These are phyloP conservation scores for Debaryomyces maramus DNA, from an alignment of 805 yeast species.

Conservation along the genomic window DNA sequence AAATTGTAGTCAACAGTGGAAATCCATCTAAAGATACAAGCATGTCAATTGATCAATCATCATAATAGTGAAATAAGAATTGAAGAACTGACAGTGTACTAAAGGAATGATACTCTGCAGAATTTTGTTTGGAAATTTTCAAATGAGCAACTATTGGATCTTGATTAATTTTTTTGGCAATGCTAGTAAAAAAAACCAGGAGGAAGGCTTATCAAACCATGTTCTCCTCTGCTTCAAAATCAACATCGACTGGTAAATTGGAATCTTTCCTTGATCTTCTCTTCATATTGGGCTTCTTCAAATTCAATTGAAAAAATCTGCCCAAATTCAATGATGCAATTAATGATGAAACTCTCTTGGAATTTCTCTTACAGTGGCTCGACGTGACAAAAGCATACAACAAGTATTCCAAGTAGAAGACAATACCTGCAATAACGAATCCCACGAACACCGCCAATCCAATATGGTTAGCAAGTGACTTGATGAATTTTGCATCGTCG, in stretches of 20 bases:
- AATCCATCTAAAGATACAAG: no score
- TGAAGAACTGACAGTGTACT: no score
- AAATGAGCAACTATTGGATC: no score
- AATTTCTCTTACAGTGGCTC: constrained; percentile 25
- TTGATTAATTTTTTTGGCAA: no score
- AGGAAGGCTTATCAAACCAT: no score
- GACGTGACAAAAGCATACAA: constrained; percentile 38
- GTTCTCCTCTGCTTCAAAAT: constrained; percentile 19
- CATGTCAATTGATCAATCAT: no score
- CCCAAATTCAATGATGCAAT: constrained; percentile 7
- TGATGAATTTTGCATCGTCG: constrained; percentile 80
- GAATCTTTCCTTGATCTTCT: constrained; percentile 55
- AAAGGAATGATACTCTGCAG: no score
- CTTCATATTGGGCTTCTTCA: constrained; percentile 16
- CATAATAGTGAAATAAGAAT: no score
- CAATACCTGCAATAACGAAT: constrained; percentile 50
- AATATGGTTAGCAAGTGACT: constrained; percentile 72
- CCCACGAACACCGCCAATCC: constrained; percentile 71
- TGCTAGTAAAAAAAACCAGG: no score
- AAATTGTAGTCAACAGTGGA: no score
- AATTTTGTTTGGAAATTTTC: no score
- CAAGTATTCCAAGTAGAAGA: constrained; percentile 41
- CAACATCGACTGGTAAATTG: constrained; percentile 46
- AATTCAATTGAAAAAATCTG: constrained; percentile 2
- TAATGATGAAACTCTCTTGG: constrained; percentile 10